Evolutionary conservation across 441 rosid species (phyloP).

Genomic region (Gossypium lobatum): DNA sequence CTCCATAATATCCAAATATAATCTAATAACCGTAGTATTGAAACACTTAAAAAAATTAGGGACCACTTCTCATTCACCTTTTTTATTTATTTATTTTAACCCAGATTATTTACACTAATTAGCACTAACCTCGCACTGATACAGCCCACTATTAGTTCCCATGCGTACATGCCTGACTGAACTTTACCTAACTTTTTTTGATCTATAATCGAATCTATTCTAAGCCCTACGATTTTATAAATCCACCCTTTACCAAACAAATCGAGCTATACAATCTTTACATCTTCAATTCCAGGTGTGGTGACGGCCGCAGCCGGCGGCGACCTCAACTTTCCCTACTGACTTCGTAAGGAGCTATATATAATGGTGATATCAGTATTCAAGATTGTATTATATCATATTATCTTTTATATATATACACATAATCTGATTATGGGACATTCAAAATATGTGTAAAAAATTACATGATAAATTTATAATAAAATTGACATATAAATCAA

Average conservation of each 20-base stretch:
- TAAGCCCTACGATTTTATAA: neutral
- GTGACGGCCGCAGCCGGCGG: neutral
- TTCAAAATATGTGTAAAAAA: too few species aligned
- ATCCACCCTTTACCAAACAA: neutral
- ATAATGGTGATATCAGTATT: too few species aligned
- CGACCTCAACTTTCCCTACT: neutral
- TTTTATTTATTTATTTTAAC: neutral
- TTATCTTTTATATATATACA: too few species aligned
- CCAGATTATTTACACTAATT: neutral
- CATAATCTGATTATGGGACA: too few species aligned
- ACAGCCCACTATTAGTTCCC: neutral
- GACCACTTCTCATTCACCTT: neutral
- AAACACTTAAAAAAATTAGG: neutral
- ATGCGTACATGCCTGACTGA: neutral
- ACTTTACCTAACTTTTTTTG: neutral
- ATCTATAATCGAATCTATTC: neutral
- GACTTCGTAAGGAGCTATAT: neutral
- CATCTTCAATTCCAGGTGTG: neutral
- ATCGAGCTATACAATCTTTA: neutral
- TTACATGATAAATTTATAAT: too few species aligned
- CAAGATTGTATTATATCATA: too few species aligned
- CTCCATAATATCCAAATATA: neutral
- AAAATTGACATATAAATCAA: too few species aligned
- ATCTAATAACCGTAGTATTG: neutral
- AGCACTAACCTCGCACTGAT: neutral